phyloP scores from a whole-genome alignment of 2,329 filamentous ascomycete species.

The Amesomyces nigricolor region DNA sequence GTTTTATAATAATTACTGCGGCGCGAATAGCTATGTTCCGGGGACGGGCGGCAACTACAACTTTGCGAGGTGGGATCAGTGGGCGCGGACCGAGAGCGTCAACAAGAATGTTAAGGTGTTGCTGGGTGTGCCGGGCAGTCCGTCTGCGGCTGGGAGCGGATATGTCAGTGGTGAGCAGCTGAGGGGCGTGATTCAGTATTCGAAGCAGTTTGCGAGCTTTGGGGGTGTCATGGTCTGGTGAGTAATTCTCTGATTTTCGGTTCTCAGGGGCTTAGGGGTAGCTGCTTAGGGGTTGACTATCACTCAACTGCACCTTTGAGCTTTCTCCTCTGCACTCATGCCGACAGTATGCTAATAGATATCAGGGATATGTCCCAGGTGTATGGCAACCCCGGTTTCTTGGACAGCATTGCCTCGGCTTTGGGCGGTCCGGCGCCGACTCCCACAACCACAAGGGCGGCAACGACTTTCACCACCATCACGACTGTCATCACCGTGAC shows the following conservation, averaged over 20 bases:
- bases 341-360: no score
- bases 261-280: background rate
- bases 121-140: constrained; percentile 54
- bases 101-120: constrained; percentile 58
- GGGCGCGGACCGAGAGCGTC: constrained; percentile 52
- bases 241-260: background rate
- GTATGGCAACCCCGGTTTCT: constrained; percentile 52
- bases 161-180: constrained; percentile 48
- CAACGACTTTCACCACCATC: constrained; percentile 1
- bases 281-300: background rate
- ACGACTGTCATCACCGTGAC: constrained; percentile 21
- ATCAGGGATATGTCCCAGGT: constrained; percentile 54
- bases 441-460: constrained; percentile 7
- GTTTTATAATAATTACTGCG: constrained; percentile 67
- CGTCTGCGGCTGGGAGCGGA: constrained; percentile 50
- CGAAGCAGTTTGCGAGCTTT: constrained; percentile 52
- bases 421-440: constrained; percentile 24
- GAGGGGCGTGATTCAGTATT: constrained; percentile 46
- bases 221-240: constrained; percentile 60
- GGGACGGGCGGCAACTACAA: constrained; percentile 50
- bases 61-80: constrained; percentile 58
- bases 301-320: no score
- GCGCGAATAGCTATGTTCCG: constrained; percentile 45
- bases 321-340: no score
- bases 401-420: constrained; percentile 39